These are phyloP conservation scores for Parafenestella ontariensis DNA, from an alignment of 2,329 filamentous ascomycete genomes.

Conservation along the genomic window DNA sequence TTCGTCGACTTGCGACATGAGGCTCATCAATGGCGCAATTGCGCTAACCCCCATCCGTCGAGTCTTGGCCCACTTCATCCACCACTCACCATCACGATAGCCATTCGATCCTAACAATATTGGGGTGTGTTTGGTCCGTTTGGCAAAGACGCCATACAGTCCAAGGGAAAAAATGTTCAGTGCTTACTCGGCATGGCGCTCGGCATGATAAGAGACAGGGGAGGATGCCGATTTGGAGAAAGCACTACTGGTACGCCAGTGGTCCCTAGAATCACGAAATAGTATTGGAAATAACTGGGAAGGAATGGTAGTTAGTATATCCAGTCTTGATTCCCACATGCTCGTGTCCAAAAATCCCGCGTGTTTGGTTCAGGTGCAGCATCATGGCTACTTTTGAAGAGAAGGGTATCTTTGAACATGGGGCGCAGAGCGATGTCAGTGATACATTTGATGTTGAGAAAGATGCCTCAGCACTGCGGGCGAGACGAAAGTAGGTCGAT, in stretches of 20 bases:
- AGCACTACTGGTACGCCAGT: constrained; percentile 2
- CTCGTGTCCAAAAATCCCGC: background rate
- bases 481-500: constrained; percentile 26
- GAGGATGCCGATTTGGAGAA: constrained; percentile 17
- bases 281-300: background rate
- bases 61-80: constrained; percentile 13
- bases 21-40: constrained; percentile 27
- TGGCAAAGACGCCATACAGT: constrained; percentile 3
- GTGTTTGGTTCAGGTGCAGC: background rate
- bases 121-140: background rate
- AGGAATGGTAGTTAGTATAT: background rate
- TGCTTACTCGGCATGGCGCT: constrained; percentile 11
- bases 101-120: background rate
- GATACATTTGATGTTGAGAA: constrained; percentile 11
- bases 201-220: constrained; percentile 16
- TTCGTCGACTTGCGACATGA: constrained; percentile 30
- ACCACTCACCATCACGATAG: constrained; percentile 10
- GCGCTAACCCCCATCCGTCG: constrained; percentile 10
- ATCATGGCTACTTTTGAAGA: constrained; percentile 17
- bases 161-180: background rate
- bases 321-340: background rate
- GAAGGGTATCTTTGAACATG: constrained; percentile 10
- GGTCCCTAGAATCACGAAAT: constrained; percentile 1
- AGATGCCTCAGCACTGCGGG: constrained; percentile 17
- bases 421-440: constrained; percentile 12